phyloP scores from a whole-genome alignment of 257 asterid species.

The Solanum arcanum region DNA sequence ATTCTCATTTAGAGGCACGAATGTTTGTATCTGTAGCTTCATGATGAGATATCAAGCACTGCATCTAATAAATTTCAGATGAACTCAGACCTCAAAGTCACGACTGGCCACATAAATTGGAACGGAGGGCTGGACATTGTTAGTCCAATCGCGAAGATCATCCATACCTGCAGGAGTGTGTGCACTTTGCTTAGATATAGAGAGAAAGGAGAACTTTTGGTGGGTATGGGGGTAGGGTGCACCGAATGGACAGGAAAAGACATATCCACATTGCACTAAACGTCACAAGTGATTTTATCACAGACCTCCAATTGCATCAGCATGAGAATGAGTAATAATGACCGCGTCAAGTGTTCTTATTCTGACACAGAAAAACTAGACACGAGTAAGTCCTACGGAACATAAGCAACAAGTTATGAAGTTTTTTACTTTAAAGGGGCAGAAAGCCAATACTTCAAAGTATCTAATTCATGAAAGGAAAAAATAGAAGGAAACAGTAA shows the following conservation, averaged over 20 bases:
- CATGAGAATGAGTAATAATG: constrained; percentile 98
- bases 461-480: background rate
- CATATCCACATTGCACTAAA: background rate
- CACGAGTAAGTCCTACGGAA: constrained; percentile 23
- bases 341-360: constrained; percentile 93
- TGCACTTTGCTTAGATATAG: background rate
- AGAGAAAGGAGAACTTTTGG: background rate
- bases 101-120: constrained; percentile 90
- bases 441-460: background rate
- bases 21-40: background rate
- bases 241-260: background rate
- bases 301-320: constrained; percentile 99
- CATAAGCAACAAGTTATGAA: background rate
- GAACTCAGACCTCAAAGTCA: constrained; percentile 71
- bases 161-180: constrained; percentile 57
- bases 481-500: background rate
- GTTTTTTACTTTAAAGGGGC: background rate
- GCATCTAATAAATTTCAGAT: background rate
- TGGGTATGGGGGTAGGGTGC: background rate
- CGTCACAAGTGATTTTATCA: constrained; percentile 1
- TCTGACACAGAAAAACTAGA: constrained; percentile 67
- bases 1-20: background rate
- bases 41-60: background rate
- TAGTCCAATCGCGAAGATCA: constrained; percentile 99
- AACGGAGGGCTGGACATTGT: constrained; percentile 73